Evolutionary conservation across 495 filamentous ascomycete species (phyloP).

Genomic region (Astrothelium macrocarpum): DNA sequence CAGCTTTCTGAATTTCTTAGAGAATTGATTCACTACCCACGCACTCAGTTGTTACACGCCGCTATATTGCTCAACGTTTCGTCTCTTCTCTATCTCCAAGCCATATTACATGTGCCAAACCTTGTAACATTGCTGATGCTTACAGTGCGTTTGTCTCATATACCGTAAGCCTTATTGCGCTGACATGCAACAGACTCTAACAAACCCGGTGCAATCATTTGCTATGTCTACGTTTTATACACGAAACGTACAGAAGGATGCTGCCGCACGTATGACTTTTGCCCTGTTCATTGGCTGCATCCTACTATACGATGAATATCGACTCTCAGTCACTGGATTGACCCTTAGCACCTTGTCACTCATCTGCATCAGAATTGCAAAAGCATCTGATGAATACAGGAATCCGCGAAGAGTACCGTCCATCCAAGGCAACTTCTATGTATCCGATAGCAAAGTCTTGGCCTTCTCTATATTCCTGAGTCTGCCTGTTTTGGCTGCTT

Average conservation of each 20-base stretch:
- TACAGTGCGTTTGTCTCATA: not conserved
- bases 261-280: not conserved
- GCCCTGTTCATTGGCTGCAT: not conserved
- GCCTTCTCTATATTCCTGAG: not conserved
- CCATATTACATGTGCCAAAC: not conserved
- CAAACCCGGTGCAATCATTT: not conserved
- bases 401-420: not conserved
- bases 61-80: not conserved
- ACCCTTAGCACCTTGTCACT: not conserved
- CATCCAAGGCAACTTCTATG: not conserved
- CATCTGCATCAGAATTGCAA: not conserved
- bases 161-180: not conserved
- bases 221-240: not conserved
- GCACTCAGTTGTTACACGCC: not conserved
- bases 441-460: not conserved
- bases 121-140: not conserved
- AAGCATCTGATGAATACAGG: not conserved
- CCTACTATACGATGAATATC: constrained; percentile 5
- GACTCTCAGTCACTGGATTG: constrained; percentile 1
- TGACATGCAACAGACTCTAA: not conserved
- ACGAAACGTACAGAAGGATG: not conserved
- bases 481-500: not conserved
- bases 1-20: not conserved
- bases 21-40: not conserved
- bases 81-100: not conserved